Base-by-base conservation (phyloP, 169 alveolate species). In the Amoebophrya sp. region DNA sequence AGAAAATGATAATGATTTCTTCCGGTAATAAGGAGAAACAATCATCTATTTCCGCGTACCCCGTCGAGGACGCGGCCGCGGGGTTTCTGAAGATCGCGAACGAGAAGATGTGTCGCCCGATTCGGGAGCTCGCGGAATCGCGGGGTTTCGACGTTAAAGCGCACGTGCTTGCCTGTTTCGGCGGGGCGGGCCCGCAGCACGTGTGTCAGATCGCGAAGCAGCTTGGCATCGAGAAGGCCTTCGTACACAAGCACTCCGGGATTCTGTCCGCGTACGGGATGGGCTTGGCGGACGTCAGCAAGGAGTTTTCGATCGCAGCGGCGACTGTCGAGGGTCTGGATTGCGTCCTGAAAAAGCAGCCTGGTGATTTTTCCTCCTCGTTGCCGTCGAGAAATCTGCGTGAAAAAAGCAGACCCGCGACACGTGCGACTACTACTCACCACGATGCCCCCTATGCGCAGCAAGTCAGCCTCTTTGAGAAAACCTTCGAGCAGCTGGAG, bases 181-280 rank as follows among this genome's bases (percentile, higher is more conserved):
- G 98, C 39, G 97, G 97, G n/a, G 98, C 98, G 38, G 97, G 97
- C 40, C 97, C 96, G 12, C 94, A 96, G 55, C 98, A 96, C 95
- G 97, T 96, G 10, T 95, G 97, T 66, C 92, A 95, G 38, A 91
- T 96, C 53, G 98, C 98, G 0, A 89, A 93, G 39, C 83, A 92
- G 14, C 92, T 96, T 12, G 97, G 96, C 1, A 95, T 96, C 33
- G 90, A 90, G 90, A 91, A 91, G 66, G 94, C 96, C n/a, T 91
- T 94, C 33, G 95, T 96, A 32, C 98, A 96, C 91, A 92, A 93
- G 91, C 94, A 94, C 93, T 93, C 97, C 12, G 97, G 98, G 32
- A 94, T 96, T 7, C 93, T 96, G 14, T 94, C 96, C 54, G 98
- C 98, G 25, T 96, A 94, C 91, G 98, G 98, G 23, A 89, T 96